These are phyloP conservation scores for Tetracentron sinense DNA, from an alignment of 164 flowering plant species.

Conservation along the genomic window DNA sequence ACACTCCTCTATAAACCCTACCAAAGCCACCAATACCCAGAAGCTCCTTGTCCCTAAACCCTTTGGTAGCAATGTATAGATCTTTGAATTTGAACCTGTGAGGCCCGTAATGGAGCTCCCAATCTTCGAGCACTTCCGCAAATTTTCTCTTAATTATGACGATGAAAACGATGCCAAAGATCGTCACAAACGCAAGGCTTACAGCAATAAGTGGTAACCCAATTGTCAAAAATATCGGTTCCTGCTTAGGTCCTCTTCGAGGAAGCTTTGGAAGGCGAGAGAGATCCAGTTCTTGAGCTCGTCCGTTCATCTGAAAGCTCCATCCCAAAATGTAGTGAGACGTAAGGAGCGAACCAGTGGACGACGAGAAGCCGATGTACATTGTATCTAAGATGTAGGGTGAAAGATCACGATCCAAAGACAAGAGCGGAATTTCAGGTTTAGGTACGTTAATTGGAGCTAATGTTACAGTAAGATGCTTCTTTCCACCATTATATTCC, in stretches of 20 bases:
- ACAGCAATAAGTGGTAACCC: conserved; percentile 10
- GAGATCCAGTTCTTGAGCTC: conserved; percentile 17
- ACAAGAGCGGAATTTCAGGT: conserved; percentile 12
- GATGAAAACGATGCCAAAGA: background rate
- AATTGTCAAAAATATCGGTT: conserved; percentile 12
- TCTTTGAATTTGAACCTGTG: conserved; percentile 37
- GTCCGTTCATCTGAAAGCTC: conserved; percentile 19
- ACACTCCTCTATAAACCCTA: conserved; percentile 31
- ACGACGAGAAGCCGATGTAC: conserved; percentile 18
- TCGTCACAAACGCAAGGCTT: background rate
- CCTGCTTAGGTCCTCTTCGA: conserved; percentile 8
- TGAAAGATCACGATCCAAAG: conserved; percentile 11
- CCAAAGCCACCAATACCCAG: conserved; percentile 44
- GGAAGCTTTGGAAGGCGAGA: conserved; percentile 35
- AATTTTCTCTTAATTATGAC: conserved; percentile 20
- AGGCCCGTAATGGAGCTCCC: conserved; percentile 36
- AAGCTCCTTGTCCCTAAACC: conserved; percentile 27
- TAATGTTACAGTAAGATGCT: conserved; percentile 16
- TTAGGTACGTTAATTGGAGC: conserved; percentile 13
- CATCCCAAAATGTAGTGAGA: conserved; percentile 13
- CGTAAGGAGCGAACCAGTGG: conserved; percentile 1
- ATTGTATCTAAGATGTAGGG: conserved; percentile 1
- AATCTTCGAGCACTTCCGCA: conserved; percentile 33
- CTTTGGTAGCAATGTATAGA: conserved; percentile 30
- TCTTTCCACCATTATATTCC: conserved; percentile 9